A percentile compares a stretch with the other conserved stretches of the same genome.
Conservation (phyloP, 164 flowering plant species). For the Hamamelis virginiana region DNA sequence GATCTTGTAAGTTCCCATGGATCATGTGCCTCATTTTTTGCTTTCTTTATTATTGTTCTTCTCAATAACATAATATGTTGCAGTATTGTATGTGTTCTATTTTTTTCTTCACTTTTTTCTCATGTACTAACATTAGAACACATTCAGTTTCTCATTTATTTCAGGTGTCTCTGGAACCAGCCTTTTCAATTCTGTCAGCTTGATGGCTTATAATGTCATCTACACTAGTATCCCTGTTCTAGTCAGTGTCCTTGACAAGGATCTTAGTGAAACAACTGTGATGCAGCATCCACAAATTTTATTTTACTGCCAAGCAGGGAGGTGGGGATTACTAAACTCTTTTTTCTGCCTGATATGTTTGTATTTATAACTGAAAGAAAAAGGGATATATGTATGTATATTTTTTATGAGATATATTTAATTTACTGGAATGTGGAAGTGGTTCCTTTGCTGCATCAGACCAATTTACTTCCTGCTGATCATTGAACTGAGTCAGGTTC, state of each 20-base stretch:
- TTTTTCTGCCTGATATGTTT: neutral
- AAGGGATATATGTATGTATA: neutral
- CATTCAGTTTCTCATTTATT: slow-evolving; percentile 86
- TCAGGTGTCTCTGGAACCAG: slow-evolving; percentile 99
- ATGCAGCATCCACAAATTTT: slow-evolving; percentile 97
- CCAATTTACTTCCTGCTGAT: neutral
- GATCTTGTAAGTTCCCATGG: slow-evolving; percentile 70
- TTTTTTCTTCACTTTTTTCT: slow-evolving; percentile 3
- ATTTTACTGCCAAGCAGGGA: slow-evolving; percentile 97
- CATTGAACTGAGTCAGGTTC: slow-evolving; percentile 1
- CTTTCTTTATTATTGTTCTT: neutral
- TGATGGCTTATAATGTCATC: slow-evolving; percentile 99
- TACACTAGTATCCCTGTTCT: slow-evolving; percentile 96
- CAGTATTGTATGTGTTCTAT: neutral
- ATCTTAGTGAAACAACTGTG: slow-evolving; percentile 93
- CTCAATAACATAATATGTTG: neutral
- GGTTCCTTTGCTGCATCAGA: neutral
- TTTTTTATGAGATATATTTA: neutral
- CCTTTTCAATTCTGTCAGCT: slow-evolving; percentile 92
- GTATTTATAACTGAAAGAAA: neutral
- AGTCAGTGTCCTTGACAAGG: slow-evolving; percentile 90
- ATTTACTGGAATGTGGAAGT: neutral
- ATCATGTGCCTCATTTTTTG: neutral
- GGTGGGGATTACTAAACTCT: slow-evolving; percentile 39
- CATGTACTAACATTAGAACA: slow-evolving; percentile 34